phyloP scores from a whole-genome alignment of 1,139 yeast species.

The Candida pseudocylindracea region DNA sequence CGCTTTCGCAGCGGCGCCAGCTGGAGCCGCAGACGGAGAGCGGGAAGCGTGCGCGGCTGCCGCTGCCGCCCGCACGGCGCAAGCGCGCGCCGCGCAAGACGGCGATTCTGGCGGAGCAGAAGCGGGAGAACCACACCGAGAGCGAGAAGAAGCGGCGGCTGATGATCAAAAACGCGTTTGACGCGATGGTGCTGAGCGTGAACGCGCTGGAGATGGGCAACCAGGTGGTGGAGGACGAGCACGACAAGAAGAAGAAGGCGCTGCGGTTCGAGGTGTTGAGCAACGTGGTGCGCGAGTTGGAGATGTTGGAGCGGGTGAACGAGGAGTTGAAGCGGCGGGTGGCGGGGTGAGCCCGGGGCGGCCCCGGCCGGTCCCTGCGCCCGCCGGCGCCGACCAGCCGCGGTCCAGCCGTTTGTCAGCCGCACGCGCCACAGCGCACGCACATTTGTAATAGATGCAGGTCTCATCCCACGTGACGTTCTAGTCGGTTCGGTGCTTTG shows the following conservation, averaged over 20 bases:
- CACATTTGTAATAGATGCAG: too few species aligned
- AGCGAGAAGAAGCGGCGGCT: slow-evolving; percentile 63
- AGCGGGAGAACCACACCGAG: slow-evolving; percentile 46
- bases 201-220: slow-evolving; percentile 7
- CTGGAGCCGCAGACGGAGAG: background rate
- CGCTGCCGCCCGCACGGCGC: slow-evolving; percentile 7
- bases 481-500: too few species aligned
- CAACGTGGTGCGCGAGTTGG: too few species aligned
- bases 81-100: slow-evolving; percentile 18
- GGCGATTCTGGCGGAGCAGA: slow-evolving; percentile 40
- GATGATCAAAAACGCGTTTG: slow-evolving; percentile 22
- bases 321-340: too few species aligned
- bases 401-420: too few species aligned
- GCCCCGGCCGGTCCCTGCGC: too few species aligned
- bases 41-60: slow-evolving; percentile 1
- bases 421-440: too few species aligned
- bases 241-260: slow-evolving; percentile 22
- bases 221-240: slow-evolving; percentile 9
- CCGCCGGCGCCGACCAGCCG: too few species aligned
- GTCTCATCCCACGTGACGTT: too few species aligned
- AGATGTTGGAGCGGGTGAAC: too few species aligned
- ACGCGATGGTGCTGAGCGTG: slow-evolving; percentile 6
- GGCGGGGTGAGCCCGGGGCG: too few species aligned
- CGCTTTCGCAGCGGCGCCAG: background rate
- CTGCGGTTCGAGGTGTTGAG: slow-evolving; percentile 17